Conservation (phyloP, 208 protist species). For the Hexamita inflata region DNA sequence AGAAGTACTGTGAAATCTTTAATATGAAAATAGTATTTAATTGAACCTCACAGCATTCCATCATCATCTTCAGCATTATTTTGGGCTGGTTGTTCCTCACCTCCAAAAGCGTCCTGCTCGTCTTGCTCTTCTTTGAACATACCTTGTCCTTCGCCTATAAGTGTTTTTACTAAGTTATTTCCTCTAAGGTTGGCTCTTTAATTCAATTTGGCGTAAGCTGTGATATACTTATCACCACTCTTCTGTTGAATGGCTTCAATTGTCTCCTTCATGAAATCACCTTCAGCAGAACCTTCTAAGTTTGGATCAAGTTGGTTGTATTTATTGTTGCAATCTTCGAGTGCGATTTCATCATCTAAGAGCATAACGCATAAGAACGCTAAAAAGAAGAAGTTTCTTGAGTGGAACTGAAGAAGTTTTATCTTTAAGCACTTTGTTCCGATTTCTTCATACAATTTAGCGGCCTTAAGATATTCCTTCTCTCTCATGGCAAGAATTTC, state of each 20-base stretch:
- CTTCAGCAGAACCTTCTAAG: not conserved
- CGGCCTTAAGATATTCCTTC: not conserved
- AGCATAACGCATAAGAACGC: not conserved
- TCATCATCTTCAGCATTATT: too few species aligned
- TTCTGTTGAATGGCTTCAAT: not conserved
- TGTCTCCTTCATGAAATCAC: not conserved
- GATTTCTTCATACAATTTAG: not conserved
- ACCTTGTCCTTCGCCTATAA: not conserved
- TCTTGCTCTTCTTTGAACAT: not conserved
- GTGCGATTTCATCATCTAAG: not conserved
- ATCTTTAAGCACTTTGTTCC: not conserved
- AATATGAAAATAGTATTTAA: too few species aligned
- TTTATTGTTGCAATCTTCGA: not conserved
- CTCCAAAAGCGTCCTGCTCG: not conserved
- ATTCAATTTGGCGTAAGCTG: not conserved
- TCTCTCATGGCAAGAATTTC: not conserved
- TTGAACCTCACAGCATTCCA: not conserved
- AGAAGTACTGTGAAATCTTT: too few species aligned
- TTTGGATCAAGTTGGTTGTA: not conserved
- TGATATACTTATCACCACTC: not conserved
- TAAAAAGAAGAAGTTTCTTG: not conserved
- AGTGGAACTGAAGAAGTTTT: not conserved
- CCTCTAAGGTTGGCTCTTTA: not conserved
- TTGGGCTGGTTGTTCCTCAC: too few species aligned
- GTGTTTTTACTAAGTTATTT: not conserved